Evolutionary conservation across 2,329 filamentous ascomycete species (phyloP).

Genomic region (Cladosporium sp.): DNA sequence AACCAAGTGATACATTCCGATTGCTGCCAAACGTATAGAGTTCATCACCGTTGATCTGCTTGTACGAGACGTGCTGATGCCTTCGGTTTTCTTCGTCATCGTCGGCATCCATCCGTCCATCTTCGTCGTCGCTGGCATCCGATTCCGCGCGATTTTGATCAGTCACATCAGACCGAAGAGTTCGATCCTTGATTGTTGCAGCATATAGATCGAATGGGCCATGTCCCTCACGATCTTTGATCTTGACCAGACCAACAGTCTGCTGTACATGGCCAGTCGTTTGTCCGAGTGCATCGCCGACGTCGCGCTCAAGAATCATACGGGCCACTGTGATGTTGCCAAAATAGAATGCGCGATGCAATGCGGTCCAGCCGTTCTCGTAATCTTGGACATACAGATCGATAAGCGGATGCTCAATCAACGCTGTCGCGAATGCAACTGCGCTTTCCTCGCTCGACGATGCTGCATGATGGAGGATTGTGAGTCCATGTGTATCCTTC

Average conservation of each 20-base stretch:
- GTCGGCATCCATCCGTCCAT: constrained; percentile 50
- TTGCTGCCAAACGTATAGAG: constrained; percentile 94
- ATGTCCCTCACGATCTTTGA: constrained; percentile 91
- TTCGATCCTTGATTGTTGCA: constrained; percentile 76
- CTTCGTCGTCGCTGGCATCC: constrained; percentile 36
- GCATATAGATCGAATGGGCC: constrained; percentile 93
- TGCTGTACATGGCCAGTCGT: constrained; percentile 57
- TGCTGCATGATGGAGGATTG: constrained; percentile 77
- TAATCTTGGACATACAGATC: constrained; percentile 83
- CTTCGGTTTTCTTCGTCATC: constrained; percentile 39
- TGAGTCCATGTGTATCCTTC: constrained; percentile 76
- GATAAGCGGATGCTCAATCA: constrained; percentile 76
- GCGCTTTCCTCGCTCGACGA: constrained; percentile 69
- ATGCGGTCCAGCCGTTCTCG: constrained; percentile 93
- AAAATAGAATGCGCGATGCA: constrained; percentile 85
- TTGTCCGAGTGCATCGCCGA: constrained; percentile 60
- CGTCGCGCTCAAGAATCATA: constrained; percentile 73
- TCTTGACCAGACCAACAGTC: constrained; percentile 77
- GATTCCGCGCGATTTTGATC: constrained; percentile 29
- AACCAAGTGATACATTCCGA: constrained; percentile 85
- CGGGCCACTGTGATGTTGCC: constrained; percentile 86
- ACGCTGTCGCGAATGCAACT: constrained; percentile 67
- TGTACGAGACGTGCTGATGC: constrained; percentile 17
- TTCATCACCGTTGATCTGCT: constrained; percentile 66
- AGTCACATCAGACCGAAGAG: constrained; percentile 45